Percentiles rank a stretch among this genome's conserved stretches.
These are phyloP conservation scores for Aspergillus sp. DNA, from an alignment of 2,329 filamentous ascomycete genomes.

Conservation along the genomic window DNA sequence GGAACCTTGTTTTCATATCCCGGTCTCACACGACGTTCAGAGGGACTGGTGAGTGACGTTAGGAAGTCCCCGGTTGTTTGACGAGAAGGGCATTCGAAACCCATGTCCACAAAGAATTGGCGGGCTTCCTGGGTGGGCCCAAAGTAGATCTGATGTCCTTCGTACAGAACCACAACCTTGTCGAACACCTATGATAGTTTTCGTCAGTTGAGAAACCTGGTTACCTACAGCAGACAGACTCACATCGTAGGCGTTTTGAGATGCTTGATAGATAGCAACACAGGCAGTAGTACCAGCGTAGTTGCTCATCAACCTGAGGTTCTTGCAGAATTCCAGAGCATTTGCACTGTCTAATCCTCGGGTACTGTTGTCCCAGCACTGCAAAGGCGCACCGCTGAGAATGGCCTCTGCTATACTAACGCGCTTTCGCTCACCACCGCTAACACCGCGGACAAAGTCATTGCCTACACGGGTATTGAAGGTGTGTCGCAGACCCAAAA, in stretches of 20 bases:
- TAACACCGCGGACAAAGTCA: slow-evolving; percentile 61
- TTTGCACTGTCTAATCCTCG: slow-evolving; percentile 54
- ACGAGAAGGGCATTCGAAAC: slow-evolving; percentile 4
- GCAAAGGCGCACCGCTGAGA: slow-evolving; percentile 46
- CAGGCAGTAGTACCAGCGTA: slow-evolving; percentile 49
- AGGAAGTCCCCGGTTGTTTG: slow-evolving; percentile 6
- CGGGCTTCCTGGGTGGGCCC: background rate
- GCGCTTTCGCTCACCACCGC: slow-evolving; percentile 60
- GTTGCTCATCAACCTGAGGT: slow-evolving; percentile 50
- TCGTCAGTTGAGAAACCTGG: background rate
- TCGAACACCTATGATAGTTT: background rate
- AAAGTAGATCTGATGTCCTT: slow-evolving; percentile 2
- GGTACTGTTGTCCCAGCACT: slow-evolving; percentile 51
- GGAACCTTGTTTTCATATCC: slow-evolving; percentile 40
- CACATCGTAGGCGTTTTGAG: slow-evolving; percentile 50
- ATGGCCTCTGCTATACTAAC: slow-evolving; percentile 58
- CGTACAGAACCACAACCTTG: slow-evolving; percentile 1
- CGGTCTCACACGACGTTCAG: slow-evolving; percentile 2
- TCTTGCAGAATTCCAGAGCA: slow-evolving; percentile 56
- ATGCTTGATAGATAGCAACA: slow-evolving; percentile 57
- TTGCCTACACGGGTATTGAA: slow-evolving; percentile 48
- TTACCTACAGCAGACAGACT: background rate
- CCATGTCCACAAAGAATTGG: slow-evolving; percentile 4
- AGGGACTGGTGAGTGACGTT: slow-evolving; percentile 43
- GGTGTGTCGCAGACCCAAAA: slow-evolving; percentile 51